phyloP scores from a whole-genome alignment of 257 asterid species.

The Rehmannia glutinosa region DNA sequence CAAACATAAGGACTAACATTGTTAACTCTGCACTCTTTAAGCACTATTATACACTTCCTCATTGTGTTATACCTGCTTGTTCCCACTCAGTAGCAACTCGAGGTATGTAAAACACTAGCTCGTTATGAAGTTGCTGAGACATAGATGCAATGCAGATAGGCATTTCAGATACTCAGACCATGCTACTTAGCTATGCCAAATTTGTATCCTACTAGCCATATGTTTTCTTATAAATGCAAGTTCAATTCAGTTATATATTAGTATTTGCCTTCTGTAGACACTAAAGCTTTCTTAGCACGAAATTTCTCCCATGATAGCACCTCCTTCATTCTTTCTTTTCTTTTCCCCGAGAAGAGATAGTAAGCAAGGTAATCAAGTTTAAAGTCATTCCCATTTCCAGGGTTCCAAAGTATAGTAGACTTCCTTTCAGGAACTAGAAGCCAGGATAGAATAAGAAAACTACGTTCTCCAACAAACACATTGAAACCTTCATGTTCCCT shows the following conservation, averaged over 20 bases:
- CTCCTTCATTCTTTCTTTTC: background rate
- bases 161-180: background rate
- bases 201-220: background rate
- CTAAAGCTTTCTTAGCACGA: background rate
- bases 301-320: background rate
- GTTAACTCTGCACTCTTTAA: background rate
- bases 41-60: background rate
- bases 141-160: slow-evolving; percentile 5
- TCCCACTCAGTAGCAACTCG: background rate
- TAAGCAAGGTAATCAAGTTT: background rate
- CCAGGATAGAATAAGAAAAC: no score
- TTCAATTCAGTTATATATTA: background rate
- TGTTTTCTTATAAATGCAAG: background rate
- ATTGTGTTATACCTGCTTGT: background rate
- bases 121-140: background rate
- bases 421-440: no score
- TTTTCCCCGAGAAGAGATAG: background rate
- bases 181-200: background rate
- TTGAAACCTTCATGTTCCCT: no score
- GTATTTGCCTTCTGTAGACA: background rate
- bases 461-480: no score
- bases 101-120: background rate
- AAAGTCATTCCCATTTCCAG: background rate
- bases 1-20: no score
- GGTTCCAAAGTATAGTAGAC: background rate